Base-by-base conservation (phyloP, 2,329 filamentous ascomycete species). In the Coniella lustricola region DNA sequence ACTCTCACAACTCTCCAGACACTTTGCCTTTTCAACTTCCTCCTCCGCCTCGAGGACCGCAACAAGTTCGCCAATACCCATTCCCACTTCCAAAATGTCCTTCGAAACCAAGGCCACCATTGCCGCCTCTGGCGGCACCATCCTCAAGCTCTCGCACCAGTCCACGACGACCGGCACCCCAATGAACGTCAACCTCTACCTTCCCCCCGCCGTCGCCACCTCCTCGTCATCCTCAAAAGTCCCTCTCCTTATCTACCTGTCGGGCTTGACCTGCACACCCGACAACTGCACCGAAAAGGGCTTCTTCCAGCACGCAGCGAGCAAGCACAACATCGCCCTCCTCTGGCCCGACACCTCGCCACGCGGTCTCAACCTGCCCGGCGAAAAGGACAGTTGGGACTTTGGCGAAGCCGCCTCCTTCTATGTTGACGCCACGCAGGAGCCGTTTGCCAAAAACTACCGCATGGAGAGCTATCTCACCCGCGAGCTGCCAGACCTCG, bases 261-360 rank as follows among this genome's bases (percentile, higher is more conserved):
- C 91, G 13, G 93, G 93, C 44, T 75, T 98, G 53, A 97, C 93
- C 53, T 98, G 93, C 75, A 91, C 90, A 1, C 90, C 88, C 32
- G 90, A 97, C 62, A 90, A 90, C 69, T 82, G 81, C 62, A 75
- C 84, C 29, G 81, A 90, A 61, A 85, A 86, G 64, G 93, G 90
- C 46, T 97, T 96, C 76, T 87, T 98, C 69, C 90, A 96, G 64
- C 81, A 85, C 59, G 79, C 81, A 54, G 93, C 93, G 41, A 78
- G 83, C 49, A 75, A 83, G 59, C 84, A 83, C 64, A 87, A 87
- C 61, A 87, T 98, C 64, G 93, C 93, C n/a, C 72, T 98, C 49
- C 79, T 96, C 46, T 97, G 90, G 71, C 93, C 93, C 1, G 93
- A 98, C 72, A 98, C 93, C 18, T 94, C 87, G 49, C 93, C 93